Evolutionary conservation across 768 basidiomycete species (phyloP), one percentile per base, ranked within the genome.

Genomic region (Tulasnella sp.): DNA sequence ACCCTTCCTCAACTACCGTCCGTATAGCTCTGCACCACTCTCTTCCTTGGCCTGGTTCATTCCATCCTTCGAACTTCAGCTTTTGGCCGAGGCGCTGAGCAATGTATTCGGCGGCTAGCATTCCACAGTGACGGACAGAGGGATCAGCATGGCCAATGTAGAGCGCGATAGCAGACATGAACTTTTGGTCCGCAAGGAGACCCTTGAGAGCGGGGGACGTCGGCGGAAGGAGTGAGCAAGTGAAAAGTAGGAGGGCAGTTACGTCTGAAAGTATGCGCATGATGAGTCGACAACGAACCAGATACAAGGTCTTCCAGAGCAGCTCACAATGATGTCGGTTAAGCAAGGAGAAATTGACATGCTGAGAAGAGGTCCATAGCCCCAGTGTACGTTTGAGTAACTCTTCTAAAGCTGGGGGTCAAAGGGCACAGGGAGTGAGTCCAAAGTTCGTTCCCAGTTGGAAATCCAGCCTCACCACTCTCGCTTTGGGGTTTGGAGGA

Each of bases 81-180:
- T 88, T 88, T 84, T 93, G 93, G 8, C 91, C 89, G 19, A 87
- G 87, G 38, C 87, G 86, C 7, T 87, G 86, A 0, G 95, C 93
- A 12, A 93, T 88, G 24, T 92, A 87, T 85, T 99, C 97, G 0
- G 94, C 97, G 0, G 90, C 91, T 44, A 98, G 88, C 96, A 99
- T 97, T 3, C 98, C 98, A 82, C 95, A 93, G 36, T 92, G 89
- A 4, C 97, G 92, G 27, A 98, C 89, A 4, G 91, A 88, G 1
- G 87, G 85, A 76, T 97, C 95, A 8, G 91, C 85, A 84, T 97
- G 95, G 0, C 88, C 88, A 71, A 99, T 90, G 83, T 98, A 98
- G 7, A 85, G 85, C 8, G 92, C 89, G 71, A 98, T 88, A 18
- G 90, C 90, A 31, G 87, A 86, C 81, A 98, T 88, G 83, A 98